These are phyloP conservation scores for Ophiorrhiza pumila DNA, from an alignment of 257 asterid species.

Conservation along the genomic window DNA sequence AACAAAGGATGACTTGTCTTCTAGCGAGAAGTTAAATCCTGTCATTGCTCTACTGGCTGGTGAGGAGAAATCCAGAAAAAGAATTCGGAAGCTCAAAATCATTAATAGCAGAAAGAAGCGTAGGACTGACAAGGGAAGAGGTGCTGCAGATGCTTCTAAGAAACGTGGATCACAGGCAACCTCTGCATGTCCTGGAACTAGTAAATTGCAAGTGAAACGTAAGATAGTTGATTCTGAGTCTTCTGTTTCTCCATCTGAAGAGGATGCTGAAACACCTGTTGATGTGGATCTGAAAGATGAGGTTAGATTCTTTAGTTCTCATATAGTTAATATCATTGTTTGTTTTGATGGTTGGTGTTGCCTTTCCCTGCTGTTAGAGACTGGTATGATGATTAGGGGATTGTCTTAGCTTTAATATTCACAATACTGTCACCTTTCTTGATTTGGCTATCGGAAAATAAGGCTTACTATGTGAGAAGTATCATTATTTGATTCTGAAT, in stretches of 20 bases:
- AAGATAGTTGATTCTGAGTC: constrained; percentile 33
- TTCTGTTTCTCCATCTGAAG: constrained; percentile 26
- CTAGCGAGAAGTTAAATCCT: constrained; percentile 37
- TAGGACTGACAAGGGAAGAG: constrained; percentile 40
- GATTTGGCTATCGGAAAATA: not conserved
- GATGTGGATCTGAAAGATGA: constrained; percentile 49
- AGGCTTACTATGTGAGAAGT: not conserved
- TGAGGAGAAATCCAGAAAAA: constrained; percentile 39
- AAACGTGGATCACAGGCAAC: constrained; percentile 33
- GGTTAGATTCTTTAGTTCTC: constrained; percentile 35
- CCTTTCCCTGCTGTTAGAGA: constrained; percentile 2
- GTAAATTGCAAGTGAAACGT: constrained; percentile 35
- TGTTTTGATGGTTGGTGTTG: constrained; percentile 9
- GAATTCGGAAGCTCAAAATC: constrained; percentile 33
- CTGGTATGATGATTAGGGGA: constrained; percentile 1
- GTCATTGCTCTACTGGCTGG: constrained; percentile 41
- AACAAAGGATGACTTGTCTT: constrained; percentile 28
- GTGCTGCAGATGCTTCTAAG: constrained; percentile 30
- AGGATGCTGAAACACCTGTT: constrained; percentile 27
- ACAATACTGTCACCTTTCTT: not conserved
- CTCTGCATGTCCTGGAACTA: constrained; percentile 26
- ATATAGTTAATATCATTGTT: constrained; percentile 15
- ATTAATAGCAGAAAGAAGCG: constrained; percentile 37
- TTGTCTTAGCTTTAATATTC: not conserved
- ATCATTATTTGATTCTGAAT: not conserved